Conservation (phyloP, 805 yeast species). For the Saturnispora mendoncae region DNA sequence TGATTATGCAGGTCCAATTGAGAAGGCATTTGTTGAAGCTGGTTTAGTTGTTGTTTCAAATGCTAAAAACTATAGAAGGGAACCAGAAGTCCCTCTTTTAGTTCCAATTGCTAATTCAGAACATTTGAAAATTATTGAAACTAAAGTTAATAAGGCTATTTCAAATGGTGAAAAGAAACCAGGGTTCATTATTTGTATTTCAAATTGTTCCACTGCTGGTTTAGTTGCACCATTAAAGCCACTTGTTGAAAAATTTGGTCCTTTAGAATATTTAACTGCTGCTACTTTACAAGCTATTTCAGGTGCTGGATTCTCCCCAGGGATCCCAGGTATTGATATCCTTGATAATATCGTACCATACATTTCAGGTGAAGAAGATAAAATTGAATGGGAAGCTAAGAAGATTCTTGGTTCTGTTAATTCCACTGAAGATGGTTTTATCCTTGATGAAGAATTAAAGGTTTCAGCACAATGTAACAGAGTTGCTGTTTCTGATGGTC, state of each 20-base stretch:
- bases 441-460: conserved; percentile 58
- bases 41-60: conserved; percentile 86
- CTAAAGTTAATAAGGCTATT: conserved; percentile 46
- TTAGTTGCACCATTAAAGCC: conserved; percentile 95
- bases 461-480: conserved; percentile 96
- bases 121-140: conserved; percentile 67
- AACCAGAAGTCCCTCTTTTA: conserved; percentile 75
- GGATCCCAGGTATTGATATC: conserved; percentile 91
- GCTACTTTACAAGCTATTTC: conserved; percentile 96
- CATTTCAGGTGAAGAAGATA: conserved; percentile 96
- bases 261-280: conserved; percentile 75
- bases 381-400: conserved; percentile 96
- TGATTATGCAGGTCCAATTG: conserved; percentile 88
- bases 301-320: conserved; percentile 98
- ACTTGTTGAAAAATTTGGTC: conserved; percentile 83
- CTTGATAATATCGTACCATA: conserved; percentile 91
- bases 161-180: conserved; percentile 43
- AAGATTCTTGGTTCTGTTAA: conserved; percentile 75
- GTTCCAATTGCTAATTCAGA: conserved; percentile 95
- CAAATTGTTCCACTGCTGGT: conserved; percentile 98
- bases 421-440: conserved; percentile 43
- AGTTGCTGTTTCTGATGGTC: conserved; percentile 96
- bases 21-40: conserved; percentile 68
- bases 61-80: conserved; percentile 94
- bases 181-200: conserved; percentile 89